Evolutionary conservation across 257 asterid species (phyloP).

Genomic region (Dorcoceras hygrometricum): DNA sequence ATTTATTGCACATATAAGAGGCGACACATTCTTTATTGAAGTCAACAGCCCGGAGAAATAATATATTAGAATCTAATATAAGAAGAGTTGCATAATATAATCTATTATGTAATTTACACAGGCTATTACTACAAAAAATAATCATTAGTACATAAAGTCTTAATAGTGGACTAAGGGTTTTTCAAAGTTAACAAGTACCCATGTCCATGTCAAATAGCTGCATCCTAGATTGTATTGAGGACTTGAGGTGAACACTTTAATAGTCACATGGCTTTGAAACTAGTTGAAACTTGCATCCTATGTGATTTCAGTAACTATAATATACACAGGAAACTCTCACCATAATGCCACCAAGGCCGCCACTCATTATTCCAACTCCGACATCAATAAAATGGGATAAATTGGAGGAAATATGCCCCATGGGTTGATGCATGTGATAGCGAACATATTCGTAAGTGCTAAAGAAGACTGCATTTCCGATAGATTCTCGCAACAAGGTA

Average conservation of each 20-base stretch:
- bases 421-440: constrained; percentile 58
- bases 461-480: constrained; percentile 85
- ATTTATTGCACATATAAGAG: background rate
- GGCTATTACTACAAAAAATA: too few relatives aligned
- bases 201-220: background rate
- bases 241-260: background rate
- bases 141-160: too few relatives aligned
- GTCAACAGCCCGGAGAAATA: background rate
- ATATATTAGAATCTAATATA: too few relatives aligned
- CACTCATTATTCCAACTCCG: constrained; percentile 80
- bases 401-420: constrained; percentile 54
- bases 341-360: constrained; percentile 82
- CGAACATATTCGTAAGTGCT: constrained; percentile 78
- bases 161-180: too few relatives aligned
- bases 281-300: background rate
- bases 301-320: background rate
- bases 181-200: background rate
- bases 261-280: background rate
- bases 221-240: background rate
- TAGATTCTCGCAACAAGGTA: constrained; percentile 74
- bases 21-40: background rate
- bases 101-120: too few relatives aligned
- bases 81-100: too few relatives aligned
- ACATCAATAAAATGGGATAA: constrained; percentile 55
- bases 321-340: constrained; percentile 39